These are phyloP conservation scores for Debaryomyces hansenii DNA, from an alignment of 805 yeast genomes.

Conservation along the genomic window DNA sequence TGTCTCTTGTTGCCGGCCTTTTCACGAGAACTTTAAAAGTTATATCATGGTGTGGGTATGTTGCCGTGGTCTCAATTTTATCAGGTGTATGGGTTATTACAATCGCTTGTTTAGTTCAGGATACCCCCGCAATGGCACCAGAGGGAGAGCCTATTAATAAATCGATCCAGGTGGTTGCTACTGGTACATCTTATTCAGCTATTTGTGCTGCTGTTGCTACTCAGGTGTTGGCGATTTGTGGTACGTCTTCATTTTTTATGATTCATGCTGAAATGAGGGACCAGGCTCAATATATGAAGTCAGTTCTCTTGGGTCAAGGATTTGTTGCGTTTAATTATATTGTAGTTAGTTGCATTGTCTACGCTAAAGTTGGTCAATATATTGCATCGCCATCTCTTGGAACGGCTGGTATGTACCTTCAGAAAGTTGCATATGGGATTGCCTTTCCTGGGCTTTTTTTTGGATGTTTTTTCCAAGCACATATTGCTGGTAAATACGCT, in stretches of 20 bases:
- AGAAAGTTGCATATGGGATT: too few species aligned
- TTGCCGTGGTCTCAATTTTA: slow-evolving; percentile 6
- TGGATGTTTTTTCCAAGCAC: too few species aligned
- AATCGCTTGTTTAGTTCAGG: slow-evolving; percentile 11
- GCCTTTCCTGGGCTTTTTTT: too few species aligned
- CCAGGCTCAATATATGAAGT: slow-evolving; percentile 7
- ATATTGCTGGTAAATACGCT: too few species aligned
- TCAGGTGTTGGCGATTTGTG: slow-evolving; percentile 8
- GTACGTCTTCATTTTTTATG: slow-evolving; percentile 8
- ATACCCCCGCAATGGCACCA: slow-evolving; percentile 7
- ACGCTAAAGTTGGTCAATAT: slow-evolving; percentile 6
- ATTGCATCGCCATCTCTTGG: too few species aligned
- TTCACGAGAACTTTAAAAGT: slow-evolving; percentile 8
- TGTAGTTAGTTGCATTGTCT: slow-evolving; percentile 9
- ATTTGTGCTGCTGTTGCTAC: slow-evolving; percentile 9
- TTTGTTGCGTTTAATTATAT: slow-evolving; percentile 10
- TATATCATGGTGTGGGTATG: slow-evolving; percentile 9
- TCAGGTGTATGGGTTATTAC: slow-evolving; percentile 8
- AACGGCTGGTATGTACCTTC: too few species aligned
- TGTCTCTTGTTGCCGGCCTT: slow-evolving; percentile 6
- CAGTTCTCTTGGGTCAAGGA: slow-evolving; percentile 10
- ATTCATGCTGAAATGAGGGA: slow-evolving; percentile 12
- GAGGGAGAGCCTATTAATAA: slow-evolving; percentile 2
- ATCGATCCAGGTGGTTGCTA: slow-evolving; percentile 6
- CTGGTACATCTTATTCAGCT: slow-evolving; percentile 1